Evolutionary conservation across 805 yeast species (phyloP).

Genomic region (Wickerhamiella nectarea): DNA sequence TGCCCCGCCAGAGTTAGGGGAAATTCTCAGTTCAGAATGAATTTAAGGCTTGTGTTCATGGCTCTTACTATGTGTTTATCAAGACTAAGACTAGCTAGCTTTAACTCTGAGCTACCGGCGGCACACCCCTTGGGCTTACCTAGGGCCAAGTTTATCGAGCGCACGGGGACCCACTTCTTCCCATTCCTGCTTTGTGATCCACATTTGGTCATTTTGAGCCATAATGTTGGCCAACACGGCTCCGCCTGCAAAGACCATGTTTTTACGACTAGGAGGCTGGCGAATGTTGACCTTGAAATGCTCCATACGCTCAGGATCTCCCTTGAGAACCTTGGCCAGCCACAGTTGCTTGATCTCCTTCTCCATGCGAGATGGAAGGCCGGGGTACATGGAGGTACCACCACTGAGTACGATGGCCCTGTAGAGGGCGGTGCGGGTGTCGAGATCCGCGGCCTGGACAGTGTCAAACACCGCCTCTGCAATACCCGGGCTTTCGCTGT

Average conservation of each 20-base stretch:
- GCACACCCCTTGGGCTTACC: no score
- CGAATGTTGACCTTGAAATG: slow-evolving; percentile 94
- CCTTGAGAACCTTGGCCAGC: slow-evolving; percentile 76
- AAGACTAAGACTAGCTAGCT: no score
- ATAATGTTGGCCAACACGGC: slow-evolving; percentile 94
- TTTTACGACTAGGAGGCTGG: slow-evolving; percentile 97
- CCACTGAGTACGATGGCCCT: slow-evolving; percentile 92
- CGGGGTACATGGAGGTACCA: slow-evolving; percentile 98
- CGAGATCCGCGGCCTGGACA: slow-evolving; percentile 89
- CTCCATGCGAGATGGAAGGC: slow-evolving; percentile 88
- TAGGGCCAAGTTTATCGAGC: slow-evolving; percentile 79
- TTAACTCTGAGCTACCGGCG: no score
- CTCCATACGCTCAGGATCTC: slow-evolving; percentile 65
- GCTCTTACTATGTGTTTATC: no score
- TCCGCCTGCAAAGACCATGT: slow-evolving; percentile 98
- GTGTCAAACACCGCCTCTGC: slow-evolving; percentile 88
- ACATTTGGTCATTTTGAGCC: slow-evolving; percentile 98
- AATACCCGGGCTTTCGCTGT: slow-evolving; percentile 91
- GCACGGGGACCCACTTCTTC: slow-evolving; percentile 88
- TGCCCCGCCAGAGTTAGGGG: not conserved
- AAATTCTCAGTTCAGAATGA: no score
- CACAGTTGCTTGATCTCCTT: slow-evolving; percentile 93
- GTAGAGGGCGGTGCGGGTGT: slow-evolving; percentile 74
- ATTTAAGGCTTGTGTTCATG: no score
- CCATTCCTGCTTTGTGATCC: slow-evolving; percentile 95